Conservation (phyloP, 805 yeast species). For the Osmozyma mogii region DNA sequence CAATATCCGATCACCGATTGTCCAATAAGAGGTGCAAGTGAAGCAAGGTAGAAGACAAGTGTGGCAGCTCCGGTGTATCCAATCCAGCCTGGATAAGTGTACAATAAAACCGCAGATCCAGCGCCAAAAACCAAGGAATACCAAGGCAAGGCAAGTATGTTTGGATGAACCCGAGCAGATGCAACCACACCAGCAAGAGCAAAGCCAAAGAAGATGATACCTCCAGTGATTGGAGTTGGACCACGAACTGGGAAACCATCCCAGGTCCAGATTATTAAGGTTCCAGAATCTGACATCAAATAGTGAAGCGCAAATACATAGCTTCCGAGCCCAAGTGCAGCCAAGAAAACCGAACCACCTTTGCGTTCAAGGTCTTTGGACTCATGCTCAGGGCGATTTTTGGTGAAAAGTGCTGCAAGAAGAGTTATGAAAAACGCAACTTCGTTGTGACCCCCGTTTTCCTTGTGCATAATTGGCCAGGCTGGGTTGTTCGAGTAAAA, state of each 20-base stretch:
- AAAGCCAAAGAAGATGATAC: constrained; percentile 56
- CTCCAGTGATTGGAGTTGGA: constrained; percentile 83
- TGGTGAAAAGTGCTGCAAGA: constrained; percentile 56
- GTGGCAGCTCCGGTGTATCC: constrained; percentile 70
- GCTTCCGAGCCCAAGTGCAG: constrained; percentile 71
- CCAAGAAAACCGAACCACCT: constrained; percentile 41
- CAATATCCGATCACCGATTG: constrained; percentile 47
- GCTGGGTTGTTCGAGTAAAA: constrained; percentile 84
- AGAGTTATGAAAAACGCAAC: constrained; percentile 61
- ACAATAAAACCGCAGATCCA: constrained; percentile 44
- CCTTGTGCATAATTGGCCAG: constrained; percentile 89
- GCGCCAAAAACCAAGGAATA: constrained; percentile 36
- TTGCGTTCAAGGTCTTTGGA: constrained; percentile 9
- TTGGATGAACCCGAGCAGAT: constrained; percentile 19
- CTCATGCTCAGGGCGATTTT: constrained; percentile 17
- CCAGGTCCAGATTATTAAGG: constrained; percentile 94
- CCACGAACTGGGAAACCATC: constrained; percentile 84
- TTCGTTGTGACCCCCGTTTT: constrained; percentile 80
- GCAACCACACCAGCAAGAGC: constrained; percentile 42
- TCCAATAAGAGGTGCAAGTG: constrained; percentile 54
- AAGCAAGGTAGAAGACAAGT: constrained; percentile 52
- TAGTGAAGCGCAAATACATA: constrained; percentile 66
- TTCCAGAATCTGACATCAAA: constrained; percentile 74
- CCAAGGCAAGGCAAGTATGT: constrained; percentile 14
- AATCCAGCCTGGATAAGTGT: constrained; percentile 52